Base-by-base conservation (phyloP, 2,329 filamentous ascomycete species). In the Eutypa lata region DNA sequence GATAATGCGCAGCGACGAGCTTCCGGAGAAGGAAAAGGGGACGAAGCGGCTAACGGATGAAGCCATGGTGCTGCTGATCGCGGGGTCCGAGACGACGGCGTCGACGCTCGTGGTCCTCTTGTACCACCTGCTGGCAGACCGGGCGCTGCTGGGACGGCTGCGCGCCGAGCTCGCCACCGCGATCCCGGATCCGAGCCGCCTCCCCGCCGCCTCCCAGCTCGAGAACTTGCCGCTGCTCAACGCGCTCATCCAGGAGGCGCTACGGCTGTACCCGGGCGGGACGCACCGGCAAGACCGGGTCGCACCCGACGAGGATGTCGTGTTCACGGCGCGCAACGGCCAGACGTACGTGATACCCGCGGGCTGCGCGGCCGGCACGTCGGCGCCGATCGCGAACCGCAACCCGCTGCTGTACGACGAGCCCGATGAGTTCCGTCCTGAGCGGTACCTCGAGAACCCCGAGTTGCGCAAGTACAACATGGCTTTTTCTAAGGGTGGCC, bases 251-350 rank as follows among this genome's bases (percentile, higher is more conserved):
- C 59, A 66, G 13, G 70, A 73, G 51, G 57, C 62, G 0, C 42
- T 76, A 1, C 68, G 75, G 7, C 55, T 76, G 2, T 71, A 71
- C 22, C 71, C 68, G 14, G 72, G 69, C 1, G 65, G 71, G 0
- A 60, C 63, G 48, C 62, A 31, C 56, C 61, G 61, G 28, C 70
- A 62, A 60, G 64, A 49, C 57, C 73, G 58, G 55, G 67, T 58
- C 44, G 67, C 57, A 16, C 66, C 67, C 2, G 62, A 68, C 40
- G 62, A 60, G 10, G 60, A 64, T 13, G 51, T 72, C 7, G 51
- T 61, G 7, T 71, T 67, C 57, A 54, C 26, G 16, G 55, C 59
- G 16, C 51, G 51, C 14, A 55, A 53, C 31, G 57, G 53, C 19
- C 51, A 50, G 50, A 52, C 53, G 14, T 58, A 59, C 38, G 49